Evolutionary conservation across 768 basidiomycete genomes (phyloP), one percentile per base, ranked within the genome.

Genomic region (Suillus occidentalis): DNA sequence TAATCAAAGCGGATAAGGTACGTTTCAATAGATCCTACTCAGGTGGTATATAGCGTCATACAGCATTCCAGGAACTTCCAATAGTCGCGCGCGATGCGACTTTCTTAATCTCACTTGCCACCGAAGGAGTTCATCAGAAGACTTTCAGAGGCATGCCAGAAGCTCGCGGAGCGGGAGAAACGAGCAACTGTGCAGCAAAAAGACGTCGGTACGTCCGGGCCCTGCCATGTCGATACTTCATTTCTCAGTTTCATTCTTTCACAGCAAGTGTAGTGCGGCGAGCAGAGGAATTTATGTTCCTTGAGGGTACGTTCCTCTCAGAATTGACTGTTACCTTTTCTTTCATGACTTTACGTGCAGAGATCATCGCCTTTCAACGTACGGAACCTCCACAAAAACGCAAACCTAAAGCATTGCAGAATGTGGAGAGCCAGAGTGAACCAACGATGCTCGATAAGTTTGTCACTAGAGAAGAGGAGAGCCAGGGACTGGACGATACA

Each of bases 111-210:
- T 87, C 91, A 25, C 78, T 94, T 34, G 94, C 94, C 6, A 89
- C 95, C 63, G 95, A 97, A 97, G 76, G 90, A 94, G 74, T 96
- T 97, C 68, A 89, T 96, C 61, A 88, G 86, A 73, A 84, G 88
- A 59, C 77, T 96, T 36, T 83, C 85, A 39, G 86, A 89, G 63
- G 89, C 91, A 7, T 86, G 85, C n/a, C 87, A 91, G 67, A 83
- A 79, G 61, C 83, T 87, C 16, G 92, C 94, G 6, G 82, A 85
- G 64, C 79, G 85, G 61, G 92, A 95, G 66, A 89, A 86, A 68
- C 79, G 94, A 66, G 75, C 85, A 36, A 94, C 88, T 0, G 85
- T 95, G 20, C 91, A 92, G 72, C 84, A 91, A 68, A 86, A 84
- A 66, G 94, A 97, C 74, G 77, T 95, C 55, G 89, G 94, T 94